Evolutionary conservation across 2,329 filamentous ascomycete species (phyloP), one percentile per base, ranked within the genome.

Genomic region (Ilyonectria sp.): DNA sequence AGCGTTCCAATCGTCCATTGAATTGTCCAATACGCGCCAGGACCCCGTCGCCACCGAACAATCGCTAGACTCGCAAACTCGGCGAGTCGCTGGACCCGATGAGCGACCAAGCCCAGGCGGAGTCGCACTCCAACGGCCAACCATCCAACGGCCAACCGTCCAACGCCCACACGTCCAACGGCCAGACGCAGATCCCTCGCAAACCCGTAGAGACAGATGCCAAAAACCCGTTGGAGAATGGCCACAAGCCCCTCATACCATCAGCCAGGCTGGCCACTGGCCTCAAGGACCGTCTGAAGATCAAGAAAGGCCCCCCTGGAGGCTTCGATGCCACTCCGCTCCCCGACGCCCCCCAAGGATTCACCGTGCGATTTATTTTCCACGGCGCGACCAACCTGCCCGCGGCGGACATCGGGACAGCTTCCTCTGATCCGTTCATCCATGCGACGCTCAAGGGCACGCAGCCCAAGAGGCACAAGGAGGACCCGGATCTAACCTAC

Each of bases 341-440:
- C 9, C 93, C 94, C 0, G 82, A 88, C 74, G 90, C 90, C 5
- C 91, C 92, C 9, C 90, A 91, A 8, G 94, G 95, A 29, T 98
- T 93, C 82, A 97, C 94, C 0, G 79, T 98, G 71, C 92, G 91
- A 78, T 92, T 98, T 82, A 94, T 90, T 57, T 94, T 98, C 78
- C 92, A 95, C 79, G 87, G 89, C 65, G 95, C 95, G 1, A 85
- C 85, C 68, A 94, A 97, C 77, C 88, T 98, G 3, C 94, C 95
- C 2, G 89, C 93, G 52, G 93, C 92, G 63, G 95, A 98, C 80
- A 84, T 97, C 73, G 88, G 89, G 75, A 90, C 90, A 11, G 86
- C 92, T 37, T 92, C 94, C 3, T 94, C 94, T 3, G 95, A 98
- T 78, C 94, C 95, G 0, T 98, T 91, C 78, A 84, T 97, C 44